A percentile compares a stretch with the other conserved stretches of the same genome.
phyloP scores from a whole-genome alignment of 148 eudicot genomes.

The Diospyros kaki region DNA sequence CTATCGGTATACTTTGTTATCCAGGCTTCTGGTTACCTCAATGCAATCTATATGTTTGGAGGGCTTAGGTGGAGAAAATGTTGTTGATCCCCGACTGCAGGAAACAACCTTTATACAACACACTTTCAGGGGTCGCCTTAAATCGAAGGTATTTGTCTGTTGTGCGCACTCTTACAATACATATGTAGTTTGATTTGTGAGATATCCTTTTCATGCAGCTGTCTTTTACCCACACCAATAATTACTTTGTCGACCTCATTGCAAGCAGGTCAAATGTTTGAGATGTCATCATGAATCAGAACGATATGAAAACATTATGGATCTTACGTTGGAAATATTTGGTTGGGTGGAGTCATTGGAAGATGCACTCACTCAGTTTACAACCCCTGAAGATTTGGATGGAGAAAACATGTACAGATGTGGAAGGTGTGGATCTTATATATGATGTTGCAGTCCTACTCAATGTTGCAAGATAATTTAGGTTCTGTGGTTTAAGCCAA shows the following conservation, averaged over 20 bases:
- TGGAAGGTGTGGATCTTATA: conserved; percentile 59
- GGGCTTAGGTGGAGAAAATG: conserved; percentile 78
- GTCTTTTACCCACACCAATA: neutral
- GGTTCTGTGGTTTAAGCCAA: neutral
- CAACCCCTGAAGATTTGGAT: conserved; percentile 85
- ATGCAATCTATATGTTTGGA: conserved; percentile 94
- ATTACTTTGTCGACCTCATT: conserved; percentile 1
- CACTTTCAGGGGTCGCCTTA: conserved; percentile 83
- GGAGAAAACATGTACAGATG: conserved; percentile 97
- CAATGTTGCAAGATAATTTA: neutral
- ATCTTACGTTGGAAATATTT: conserved; percentile 82
- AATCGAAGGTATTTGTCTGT: conserved; percentile 59
- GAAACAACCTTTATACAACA: conserved; percentile 88
- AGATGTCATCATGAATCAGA: conserved; percentile 81
- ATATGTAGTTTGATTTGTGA: conserved; percentile 1
- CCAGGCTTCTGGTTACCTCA: conserved; percentile 85
- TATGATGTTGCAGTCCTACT: neutral
- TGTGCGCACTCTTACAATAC: neutral
- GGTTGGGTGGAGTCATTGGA: conserved; percentile 93
- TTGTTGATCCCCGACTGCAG: conserved; percentile 70
- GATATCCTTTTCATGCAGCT: neutral
- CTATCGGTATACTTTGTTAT: conserved; percentile 12
- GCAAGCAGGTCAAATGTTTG: conserved; percentile 71
- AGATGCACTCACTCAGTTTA: conserved; percentile 91
- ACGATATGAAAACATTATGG: conserved; percentile 85